These are phyloP conservation scores for Ogataea dorogensis DNA, from an alignment of 805 yeast genomes.

Conservation along the genomic window DNA sequence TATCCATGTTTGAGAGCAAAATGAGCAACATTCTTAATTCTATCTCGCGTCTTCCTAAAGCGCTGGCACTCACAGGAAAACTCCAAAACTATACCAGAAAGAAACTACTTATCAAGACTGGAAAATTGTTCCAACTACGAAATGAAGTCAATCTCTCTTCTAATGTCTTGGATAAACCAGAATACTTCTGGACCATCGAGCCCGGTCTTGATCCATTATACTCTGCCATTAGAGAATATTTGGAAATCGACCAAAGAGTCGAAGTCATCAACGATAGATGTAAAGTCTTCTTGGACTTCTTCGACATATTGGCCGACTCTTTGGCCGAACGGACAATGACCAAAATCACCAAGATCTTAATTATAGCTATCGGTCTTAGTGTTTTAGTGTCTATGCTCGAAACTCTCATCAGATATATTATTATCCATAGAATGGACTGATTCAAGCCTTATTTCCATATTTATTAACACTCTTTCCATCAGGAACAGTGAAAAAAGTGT, in stretches of 20 bases:
- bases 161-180: slow-evolving; percentile 91
- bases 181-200: slow-evolving; percentile 92
- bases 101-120: slow-evolving; percentile 83
- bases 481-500: slow-evolving; percentile 88
- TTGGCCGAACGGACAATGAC: slow-evolving; percentile 92
- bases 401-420: slow-evolving; percentile 56
- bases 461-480: slow-evolving; percentile 85
- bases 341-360: slow-evolving; percentile 86
- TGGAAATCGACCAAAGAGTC: slow-evolving; percentile 93
- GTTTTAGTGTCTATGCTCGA: slow-evolving; percentile 75
- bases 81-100: slow-evolving; percentile 76
- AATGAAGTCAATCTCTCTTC: slow-evolving; percentile 93
- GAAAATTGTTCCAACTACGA: slow-evolving; percentile 82
- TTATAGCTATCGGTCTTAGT: slow-evolving; percentile 75
- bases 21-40: slow-evolving; percentile 81
- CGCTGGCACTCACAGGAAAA: slow-evolving; percentile 85
- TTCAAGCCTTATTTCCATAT: slow-evolving; percentile 59
- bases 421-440: slow-evolving; percentile 32
- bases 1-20: slow-evolving; percentile 87
- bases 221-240: slow-evolving; percentile 82
- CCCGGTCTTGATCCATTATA: slow-evolving; percentile 94
- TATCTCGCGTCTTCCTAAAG: slow-evolving; percentile 85
- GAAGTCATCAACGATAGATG: slow-evolving; percentile 92
- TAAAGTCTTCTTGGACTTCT: slow-evolving; percentile 88
- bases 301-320: slow-evolving; percentile 89